Conservation (phyloP, 495 filamentous ascomycete species). For the Aspergillus diversus region DNA sequence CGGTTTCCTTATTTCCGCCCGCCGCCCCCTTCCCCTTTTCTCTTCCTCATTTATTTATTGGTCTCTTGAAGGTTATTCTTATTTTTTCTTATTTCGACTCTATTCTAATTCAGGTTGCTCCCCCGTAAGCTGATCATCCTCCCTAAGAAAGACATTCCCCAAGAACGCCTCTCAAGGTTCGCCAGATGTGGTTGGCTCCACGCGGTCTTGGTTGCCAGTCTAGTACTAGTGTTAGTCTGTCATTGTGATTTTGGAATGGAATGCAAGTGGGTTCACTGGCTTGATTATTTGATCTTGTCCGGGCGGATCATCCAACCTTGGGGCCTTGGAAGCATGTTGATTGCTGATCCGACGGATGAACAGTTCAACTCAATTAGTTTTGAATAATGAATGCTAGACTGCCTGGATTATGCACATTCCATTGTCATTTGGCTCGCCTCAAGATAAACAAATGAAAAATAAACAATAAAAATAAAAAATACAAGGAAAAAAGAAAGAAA, state of each 20-base stretch:
- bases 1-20: neutral
- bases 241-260: neutral
- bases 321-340: neutral
- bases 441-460: neutral
- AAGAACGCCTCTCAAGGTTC: conserved; percentile 14
- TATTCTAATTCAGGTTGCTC: neutral
- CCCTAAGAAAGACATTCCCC: neutral
- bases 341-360: conserved; percentile 1
- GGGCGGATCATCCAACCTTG: neutral
- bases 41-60: neutral
- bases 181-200: conserved; percentile 6
- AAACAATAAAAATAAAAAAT: neutral
- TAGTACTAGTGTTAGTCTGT: neutral
- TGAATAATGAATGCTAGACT: neutral
- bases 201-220: neutral
- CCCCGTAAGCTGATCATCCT: neutral
- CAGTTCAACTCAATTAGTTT: neutral
- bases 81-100: neutral
- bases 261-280: neutral
- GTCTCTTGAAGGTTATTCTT: neutral
- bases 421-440: neutral
- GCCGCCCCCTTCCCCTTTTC: neutral
- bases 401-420: neutral
- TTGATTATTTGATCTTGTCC: neutral
- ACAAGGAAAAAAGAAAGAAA: neutral